Evolutionary conservation across 257 asterid species (phyloP).

Genomic region (Scutellaria baicalensis): DNA sequence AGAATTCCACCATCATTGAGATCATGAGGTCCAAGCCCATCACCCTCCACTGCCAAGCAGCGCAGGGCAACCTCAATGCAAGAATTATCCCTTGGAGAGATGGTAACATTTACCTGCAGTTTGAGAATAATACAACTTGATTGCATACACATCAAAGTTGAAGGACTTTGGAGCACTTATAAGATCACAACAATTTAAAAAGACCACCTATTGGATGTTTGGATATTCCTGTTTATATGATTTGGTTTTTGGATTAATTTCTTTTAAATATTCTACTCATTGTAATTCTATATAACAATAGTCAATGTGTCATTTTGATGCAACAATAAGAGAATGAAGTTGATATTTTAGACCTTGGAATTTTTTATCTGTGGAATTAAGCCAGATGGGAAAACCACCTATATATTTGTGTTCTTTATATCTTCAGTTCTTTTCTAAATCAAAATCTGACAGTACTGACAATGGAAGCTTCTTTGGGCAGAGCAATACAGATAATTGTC

Average conservation of each 20-base stretch:
- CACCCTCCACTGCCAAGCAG: constrained; percentile 80
- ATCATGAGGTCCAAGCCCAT: constrained; percentile 81
- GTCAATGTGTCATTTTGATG: not conserved
- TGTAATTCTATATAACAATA: not conserved
- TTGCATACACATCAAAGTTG: not conserved
- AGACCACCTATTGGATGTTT: not conserved
- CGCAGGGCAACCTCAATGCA: constrained; percentile 83
- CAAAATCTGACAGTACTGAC: not conserved
- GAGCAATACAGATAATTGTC: not conserved
- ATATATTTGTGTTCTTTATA: not conserved
- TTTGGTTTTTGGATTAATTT: not conserved
- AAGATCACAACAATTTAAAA: not conserved
- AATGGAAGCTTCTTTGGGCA: not conserved
- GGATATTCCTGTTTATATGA: not conserved
- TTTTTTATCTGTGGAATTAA: too few species aligned
- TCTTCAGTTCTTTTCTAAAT: not conserved
- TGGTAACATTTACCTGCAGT: constrained; percentile 60
- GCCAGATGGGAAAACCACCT: not conserved
- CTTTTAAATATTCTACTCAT: not conserved
- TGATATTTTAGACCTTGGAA: not conserved
- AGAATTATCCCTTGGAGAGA: constrained; percentile 48
- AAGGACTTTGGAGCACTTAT: not conserved
- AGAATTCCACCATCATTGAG: constrained; percentile 89
- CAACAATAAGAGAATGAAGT: not conserved
- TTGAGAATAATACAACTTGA: not conserved